phyloP scores from a whole-genome alignment of 2,329 filamentous ascomycete species.

The Phialemoniopsis sp. region DNA sequence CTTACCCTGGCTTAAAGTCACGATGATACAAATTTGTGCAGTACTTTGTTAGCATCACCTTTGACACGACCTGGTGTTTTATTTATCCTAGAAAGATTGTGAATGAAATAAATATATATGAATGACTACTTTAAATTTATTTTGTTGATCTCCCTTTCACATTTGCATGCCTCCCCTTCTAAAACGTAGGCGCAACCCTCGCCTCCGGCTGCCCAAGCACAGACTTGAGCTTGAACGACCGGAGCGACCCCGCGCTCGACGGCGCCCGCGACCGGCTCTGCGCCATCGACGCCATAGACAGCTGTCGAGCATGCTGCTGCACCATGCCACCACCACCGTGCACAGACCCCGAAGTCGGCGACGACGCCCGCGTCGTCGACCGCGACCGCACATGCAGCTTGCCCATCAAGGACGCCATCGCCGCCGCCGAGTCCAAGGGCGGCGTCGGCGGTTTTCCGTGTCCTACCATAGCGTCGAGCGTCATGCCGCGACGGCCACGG shows the following conservation, averaged over 20 bases:
- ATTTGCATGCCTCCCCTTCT: constrained; percentile 4
- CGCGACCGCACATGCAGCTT: constrained; percentile 25
- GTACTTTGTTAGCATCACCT: too few species aligned
- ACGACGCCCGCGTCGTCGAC: constrained; percentile 10
- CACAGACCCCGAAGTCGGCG: constrained; percentile 12
- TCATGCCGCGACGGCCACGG: constrained; percentile 8
- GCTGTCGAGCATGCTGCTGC: not conserved
- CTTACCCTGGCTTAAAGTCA: too few species aligned
- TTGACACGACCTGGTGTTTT: too few species aligned
- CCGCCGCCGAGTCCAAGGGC: constrained; percentile 17
- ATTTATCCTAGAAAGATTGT: too few species aligned
- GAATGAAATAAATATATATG: too few species aligned
- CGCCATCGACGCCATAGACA: not conserved
- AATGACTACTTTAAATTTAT: too few species aligned
- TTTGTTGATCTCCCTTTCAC: constrained; percentile 5
- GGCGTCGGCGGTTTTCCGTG: constrained; percentile 20
- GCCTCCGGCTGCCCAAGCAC: constrained; percentile 10
- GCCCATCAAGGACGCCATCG: constrained; percentile 24
- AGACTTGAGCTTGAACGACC: constrained; percentile 14
- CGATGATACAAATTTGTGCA: too few species aligned
- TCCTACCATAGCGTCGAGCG: not conserved
- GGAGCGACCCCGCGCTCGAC: constrained; percentile 10
- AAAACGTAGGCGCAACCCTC: constrained; percentile 19
- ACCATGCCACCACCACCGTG: constrained; percentile 6
- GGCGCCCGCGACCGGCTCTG: constrained; percentile 7